These are phyloP conservation scores for Brettanomyces anomalus DNA, from an alignment of 805 yeast species.

Conservation along the genomic window DNA sequence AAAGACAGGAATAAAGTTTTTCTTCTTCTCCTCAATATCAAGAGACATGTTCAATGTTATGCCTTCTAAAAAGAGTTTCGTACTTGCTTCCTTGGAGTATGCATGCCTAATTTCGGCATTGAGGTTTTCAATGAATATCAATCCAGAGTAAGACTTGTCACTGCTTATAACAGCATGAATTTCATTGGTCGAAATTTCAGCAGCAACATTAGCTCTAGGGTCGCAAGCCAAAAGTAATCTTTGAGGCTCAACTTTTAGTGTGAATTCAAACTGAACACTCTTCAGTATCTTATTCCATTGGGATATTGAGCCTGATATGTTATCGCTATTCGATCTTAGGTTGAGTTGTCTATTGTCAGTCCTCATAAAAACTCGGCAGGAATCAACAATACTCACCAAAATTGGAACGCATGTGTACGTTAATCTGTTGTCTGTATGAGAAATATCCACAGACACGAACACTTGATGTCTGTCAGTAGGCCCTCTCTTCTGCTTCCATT, in stretches of 20 bases:
- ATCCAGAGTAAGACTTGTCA: slow-evolving; percentile 32
- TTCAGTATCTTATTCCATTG: slow-evolving; percentile 39
- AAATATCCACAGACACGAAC: slow-evolving; percentile 46
- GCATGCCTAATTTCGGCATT: slow-evolving; percentile 78
- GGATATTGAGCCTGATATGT: slow-evolving; percentile 8
- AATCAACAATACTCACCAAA: slow-evolving; percentile 45
- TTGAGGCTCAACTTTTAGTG: slow-evolving; percentile 64
- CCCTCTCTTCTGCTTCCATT: slow-evolving; percentile 35
- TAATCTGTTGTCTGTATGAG: slow-evolving; percentile 64
- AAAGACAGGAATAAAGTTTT: slow-evolving; percentile 38
- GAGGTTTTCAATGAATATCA: slow-evolving; percentile 44
- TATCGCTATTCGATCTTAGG: neutral
- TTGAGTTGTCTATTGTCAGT: slow-evolving; percentile 1
- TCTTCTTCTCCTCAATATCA: slow-evolving; percentile 29
- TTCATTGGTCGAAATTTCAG: slow-evolving; percentile 66
- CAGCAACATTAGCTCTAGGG: slow-evolving; percentile 89
- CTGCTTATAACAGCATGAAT: slow-evolving; percentile 52
- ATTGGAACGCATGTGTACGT: slow-evolving; percentile 76
- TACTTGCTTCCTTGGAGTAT: slow-evolving; percentile 84
- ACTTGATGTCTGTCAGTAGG: slow-evolving; percentile 35
- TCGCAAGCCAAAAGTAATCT: slow-evolving; percentile 76
- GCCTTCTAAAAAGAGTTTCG: slow-evolving; percentile 44
- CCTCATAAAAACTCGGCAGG: slow-evolving; percentile 40
- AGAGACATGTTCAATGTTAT: slow-evolving; percentile 41
- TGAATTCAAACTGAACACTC: slow-evolving; percentile 52